Conservation (phyloP, 176 grass and related monocot species). For the Lolium multiflorum region DNA sequence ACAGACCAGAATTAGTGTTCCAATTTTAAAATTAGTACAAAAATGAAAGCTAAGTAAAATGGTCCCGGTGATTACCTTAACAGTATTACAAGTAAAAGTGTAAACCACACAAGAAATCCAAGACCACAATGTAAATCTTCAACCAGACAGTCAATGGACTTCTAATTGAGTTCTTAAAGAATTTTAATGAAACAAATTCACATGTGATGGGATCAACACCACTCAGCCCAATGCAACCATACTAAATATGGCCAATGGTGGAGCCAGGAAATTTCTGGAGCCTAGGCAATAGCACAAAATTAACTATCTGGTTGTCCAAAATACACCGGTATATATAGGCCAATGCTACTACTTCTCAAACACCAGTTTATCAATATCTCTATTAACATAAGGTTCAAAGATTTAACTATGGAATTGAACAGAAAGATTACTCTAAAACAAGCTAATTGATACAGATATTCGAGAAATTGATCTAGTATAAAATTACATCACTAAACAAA, state of each 20-base stretch:
- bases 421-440: neutral
- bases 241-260: neutral
- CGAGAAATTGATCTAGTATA: neutral
- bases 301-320: neutral
- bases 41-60: conserved; percentile 15
- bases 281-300: neutral
- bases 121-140: neutral
- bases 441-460: neutral
- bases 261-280: neutral
- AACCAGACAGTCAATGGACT: conserved; percentile 16
- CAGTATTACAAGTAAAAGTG: neutral
- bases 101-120: neutral
- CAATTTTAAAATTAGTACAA: conserved; percentile 16
- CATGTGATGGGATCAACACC: neutral
- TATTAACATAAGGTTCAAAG: neutral
- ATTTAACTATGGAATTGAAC: neutral
- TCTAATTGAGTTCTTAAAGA: conserved; percentile 7
- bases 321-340: neutral
- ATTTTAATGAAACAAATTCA: neutral
- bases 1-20: neutral
- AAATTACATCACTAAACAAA: neutral
- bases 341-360: neutral
- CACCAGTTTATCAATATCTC: neutral
- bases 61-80: neutral
- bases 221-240: neutral